Evolutionary conservation across 1,284 basidiomycete genomes (phyloP), one percentile per base, ranked within the genome.

Genomic region (Sanghuangporus weigelae): DNA sequence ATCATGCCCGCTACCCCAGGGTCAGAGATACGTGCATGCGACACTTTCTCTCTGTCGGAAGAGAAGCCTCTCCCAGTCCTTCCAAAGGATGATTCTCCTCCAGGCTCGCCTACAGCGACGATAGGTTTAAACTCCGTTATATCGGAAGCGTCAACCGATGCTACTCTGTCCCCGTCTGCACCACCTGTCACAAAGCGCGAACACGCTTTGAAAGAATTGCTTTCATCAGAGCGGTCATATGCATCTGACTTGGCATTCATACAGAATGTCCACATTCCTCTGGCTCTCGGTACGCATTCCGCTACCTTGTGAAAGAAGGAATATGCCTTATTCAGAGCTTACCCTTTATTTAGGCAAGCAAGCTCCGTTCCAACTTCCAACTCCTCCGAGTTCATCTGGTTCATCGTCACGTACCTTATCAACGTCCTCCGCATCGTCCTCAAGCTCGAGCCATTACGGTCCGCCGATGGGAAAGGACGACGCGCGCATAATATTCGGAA

Each of bases 161-260:
- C 36, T 14, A 64, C 71, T 23, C 67, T 72, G 38, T 64, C 66
- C 8, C 57, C 66, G 16, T 38, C 60, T 11, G 36, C 67, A 11
- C 49, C 66, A n/a, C 64, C 61, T n/a, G 70, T 80, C 42, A 77
- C 90, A 19, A 96, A 94, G 76, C 85, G 95, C 31, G 81, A 87
- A 26, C 90, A 96, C 71, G 89, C 94, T 1, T 78, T 98, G 40
- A 83, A 88, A 55, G 95, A 98, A 71, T 79, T 96, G 23, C 81
- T 93, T 50, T 83, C 85, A 11, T 95, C 93, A 21, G 95, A 98
- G 73, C 81, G 90, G 35, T 87, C 90, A 0, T 96, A 96, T 74
- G 92, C 95, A 1, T 88, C 85, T 10, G 95, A 98, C 77, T 81
- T 98, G 21, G 88, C 89, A 2, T 79, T 97, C 57, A 85, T 97